Evolutionary conservation across 2,329 filamentous ascomycete genomes (phyloP), one percentile per base, ranked within the genome.

Genomic region (Tolypocladium album): DNA sequence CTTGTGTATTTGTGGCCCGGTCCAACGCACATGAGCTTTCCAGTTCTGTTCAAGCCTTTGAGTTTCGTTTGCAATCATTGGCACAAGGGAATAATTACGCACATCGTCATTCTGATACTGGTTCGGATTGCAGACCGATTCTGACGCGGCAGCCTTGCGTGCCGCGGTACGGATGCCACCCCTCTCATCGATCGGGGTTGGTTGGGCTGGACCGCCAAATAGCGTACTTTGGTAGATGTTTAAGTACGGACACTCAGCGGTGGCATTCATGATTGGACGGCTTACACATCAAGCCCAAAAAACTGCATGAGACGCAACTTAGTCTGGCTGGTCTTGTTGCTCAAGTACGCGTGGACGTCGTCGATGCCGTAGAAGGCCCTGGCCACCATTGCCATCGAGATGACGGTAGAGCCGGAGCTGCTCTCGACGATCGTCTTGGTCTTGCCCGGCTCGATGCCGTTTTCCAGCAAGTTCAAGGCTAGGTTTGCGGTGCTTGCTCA

Each of bases 371-470:
- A 68, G 36, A 72, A 69, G 13, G 68, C 70, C 24, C 70, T 64
- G n/a, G 71, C 68, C 5, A 73, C 66, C 61, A 73, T 70, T 20
- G 67, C 70, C 78, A 86, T 79, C 0, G 83, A 86, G 42, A 85
- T 80, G 34, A 85, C 82, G 0, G 84, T 86, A 0, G 82, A 85
- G 0, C 84, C 83, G 0, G 82, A 86, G 67, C 81, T 85, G 61
- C 81, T 82, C 66, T 87, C 84, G 47, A 86, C 77, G 34, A 86
- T 78, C 0, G 78, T 80, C 55, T 79, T 57, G 75, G 79, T 82
- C 63, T 76, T 75, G 15, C 71, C 74, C 0, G 77, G 73, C 3
- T 73, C 68, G 3, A 79, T 72, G 4, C 70, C 71, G 15, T 77
- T 75, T n/a, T 79, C 72, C 20, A 84, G 72, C 67, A 84, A 75